Base-by-base conservation (phyloP, 345 rosid species). In the Euphorbia tirucalli region DNA sequence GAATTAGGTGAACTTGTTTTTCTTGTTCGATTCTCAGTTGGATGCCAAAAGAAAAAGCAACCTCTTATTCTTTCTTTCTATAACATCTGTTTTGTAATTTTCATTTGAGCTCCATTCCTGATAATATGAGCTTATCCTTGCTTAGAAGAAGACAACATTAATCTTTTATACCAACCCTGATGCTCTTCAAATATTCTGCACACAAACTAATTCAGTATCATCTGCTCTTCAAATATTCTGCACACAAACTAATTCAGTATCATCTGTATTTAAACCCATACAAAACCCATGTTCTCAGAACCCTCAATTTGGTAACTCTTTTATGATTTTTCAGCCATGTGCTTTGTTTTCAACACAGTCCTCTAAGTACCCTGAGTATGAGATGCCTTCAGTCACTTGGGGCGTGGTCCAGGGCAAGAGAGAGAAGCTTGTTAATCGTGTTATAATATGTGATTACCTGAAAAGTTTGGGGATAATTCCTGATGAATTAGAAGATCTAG, bases 351-450 rank as follows among this genome's bases (percentile, higher is more conserved):
- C 94, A 69, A 86, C 87, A 41, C 85, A 82, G 55, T 77, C 96
- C 58, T 81, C 88, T 9, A 92, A 92, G 79, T 92, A 83, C 76
- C 89, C 93, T 2, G 97, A 92, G 37, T 92, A 94, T 76, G 91
- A 92, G 77, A 92, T 92, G 97, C 98, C 98, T 35, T 84, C 97
- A 2, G 98, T 94, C 73, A 90, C 97, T 28, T 94, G 97, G 97
- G 96, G 93, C 44, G 92, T 90, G 11, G 82, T 94, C 27, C 97
- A 90, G 77, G 96, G 98, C 19, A 93, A 81, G 68, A 94, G 87
- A 66, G 95, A 92, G 28, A 90, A 87, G 78, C 89, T 94, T 13
- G 93, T 94, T 31, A 88, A 87, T 69, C 95, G 98, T 28, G 98
- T 94, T 41, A 92, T 90, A 82, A 88, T 94, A 41, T 87, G 91